Base-by-base conservation (phyloP, 148 eudicot species). In the Gaultheria prostrata region DNA sequence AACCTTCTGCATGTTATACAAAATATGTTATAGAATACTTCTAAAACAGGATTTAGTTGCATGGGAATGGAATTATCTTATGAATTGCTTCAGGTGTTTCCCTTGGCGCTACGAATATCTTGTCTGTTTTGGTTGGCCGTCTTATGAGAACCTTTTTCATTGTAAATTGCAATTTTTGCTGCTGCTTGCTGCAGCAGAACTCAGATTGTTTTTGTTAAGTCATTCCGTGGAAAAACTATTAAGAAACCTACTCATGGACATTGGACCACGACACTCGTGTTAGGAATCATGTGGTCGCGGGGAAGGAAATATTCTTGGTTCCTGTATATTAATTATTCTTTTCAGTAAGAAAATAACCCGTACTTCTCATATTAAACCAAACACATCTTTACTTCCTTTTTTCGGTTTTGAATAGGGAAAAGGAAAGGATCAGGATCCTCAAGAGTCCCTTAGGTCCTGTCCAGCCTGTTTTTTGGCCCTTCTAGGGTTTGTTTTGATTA, bases 71-170 rank as follows among this genome's bases (percentile, higher is more conserved):
- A 20, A 20, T 59, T 59, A 70, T 3, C 6, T 8, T n/a, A n/a
- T 43, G 53, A 75, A 75, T 45, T 54, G 43, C 18, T 32, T 8
- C 67, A 12, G 17, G 17, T 15, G 39, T 77, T 53, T 17, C 56
- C 56, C 10, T 14, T 46, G 30, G 24, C 8, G 1, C 57, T 46
- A 49, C 20, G 20, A 48, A 30, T 15, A 9, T 28, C 14, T 15
- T 12, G 8, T 57, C 45, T 53, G 30, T 26, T 77, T 14, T 78
- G 80, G 65, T 53, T 78, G 46, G 43, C 32, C 8, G 21, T 54
- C 63, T n/a, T 78, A 4, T 12, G 33, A 78, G 81, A 78, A 30
- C 69, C 35, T 35, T 54, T 54, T 78, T 54, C 46, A 56, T 54
- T 10, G 14, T 6, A 71, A 71, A 32, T 70, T 70, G 69, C 26